phyloP scores from a whole-genome alignment of 176 grass and related monocot species.

The Alloteropsis semialata region DNA sequence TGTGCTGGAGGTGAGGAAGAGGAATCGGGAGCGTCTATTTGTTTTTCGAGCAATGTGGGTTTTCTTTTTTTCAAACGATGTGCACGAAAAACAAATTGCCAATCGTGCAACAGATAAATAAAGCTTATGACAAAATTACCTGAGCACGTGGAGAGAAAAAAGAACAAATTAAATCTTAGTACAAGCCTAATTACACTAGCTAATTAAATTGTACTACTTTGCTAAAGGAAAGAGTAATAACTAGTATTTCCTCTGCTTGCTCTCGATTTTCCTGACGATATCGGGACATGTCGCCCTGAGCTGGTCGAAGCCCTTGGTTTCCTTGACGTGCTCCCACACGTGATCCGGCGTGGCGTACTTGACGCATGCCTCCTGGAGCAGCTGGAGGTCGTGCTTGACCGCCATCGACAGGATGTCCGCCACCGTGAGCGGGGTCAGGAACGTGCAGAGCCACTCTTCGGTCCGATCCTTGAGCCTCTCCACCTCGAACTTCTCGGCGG shows the following conservation, averaged over 20 bases:
- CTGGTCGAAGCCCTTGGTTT: not conserved
- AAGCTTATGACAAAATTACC: not conserved
- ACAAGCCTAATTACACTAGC: not conserved
- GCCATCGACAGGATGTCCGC: conserved; percentile 11
- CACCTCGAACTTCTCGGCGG: conserved; percentile 12
- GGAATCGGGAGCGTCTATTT: not conserved
- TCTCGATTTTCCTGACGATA: not conserved
- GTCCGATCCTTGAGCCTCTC: not conserved
- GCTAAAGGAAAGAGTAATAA: too few relatives aligned
- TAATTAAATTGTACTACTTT: not conserved
- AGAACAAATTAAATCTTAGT: too few relatives aligned
- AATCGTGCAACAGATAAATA: not conserved
- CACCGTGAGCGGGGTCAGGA: not conserved
- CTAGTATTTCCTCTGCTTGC: conserved; percentile 9
- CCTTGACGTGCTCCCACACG: not conserved
- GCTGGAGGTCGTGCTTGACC: not conserved
- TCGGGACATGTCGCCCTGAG: not conserved
- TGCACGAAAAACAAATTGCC: not conserved
- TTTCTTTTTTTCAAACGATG: too few relatives aligned
- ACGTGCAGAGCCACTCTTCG: conserved; percentile 8
- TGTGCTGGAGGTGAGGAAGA: conserved; percentile 65
- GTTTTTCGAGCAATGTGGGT: not conserved
- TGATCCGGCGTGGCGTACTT: conserved; percentile 4
- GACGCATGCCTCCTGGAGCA: conserved; percentile 2
- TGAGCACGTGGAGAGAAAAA: too few relatives aligned